These are phyloP conservation scores for Diversispora epigaea DNA, from an alignment of 192 early-diverging fungal species.

Conservation along the genomic window DNA sequence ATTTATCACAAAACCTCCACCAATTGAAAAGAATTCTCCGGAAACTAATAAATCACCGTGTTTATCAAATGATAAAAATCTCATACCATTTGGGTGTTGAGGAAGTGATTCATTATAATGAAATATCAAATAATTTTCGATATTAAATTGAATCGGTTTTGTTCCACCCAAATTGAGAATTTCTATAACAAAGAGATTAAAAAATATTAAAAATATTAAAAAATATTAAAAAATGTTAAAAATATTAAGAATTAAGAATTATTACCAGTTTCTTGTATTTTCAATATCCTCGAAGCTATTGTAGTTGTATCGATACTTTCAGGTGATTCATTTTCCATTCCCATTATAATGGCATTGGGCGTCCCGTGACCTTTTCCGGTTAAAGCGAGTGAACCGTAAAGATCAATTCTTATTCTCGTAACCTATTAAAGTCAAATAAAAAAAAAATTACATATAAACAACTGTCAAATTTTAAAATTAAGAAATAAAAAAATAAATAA, in stretches of 20 bases:
- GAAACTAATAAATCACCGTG: conserved; percentile 73
- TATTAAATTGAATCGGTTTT: conserved; percentile 80
- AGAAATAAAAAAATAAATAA: background rate
- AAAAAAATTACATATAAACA: background rate
- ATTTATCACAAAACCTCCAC: conserved; percentile 95
- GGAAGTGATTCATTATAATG: conserved; percentile 85
- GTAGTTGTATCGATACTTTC: conserved; percentile 80
- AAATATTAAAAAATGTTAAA: background rate
- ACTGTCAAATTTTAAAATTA: background rate
- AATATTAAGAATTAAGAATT: background rate
- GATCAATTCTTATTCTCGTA: conserved; percentile 68
- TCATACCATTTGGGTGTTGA: conserved; percentile 95
- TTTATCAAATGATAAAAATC: conserved; percentile 83
- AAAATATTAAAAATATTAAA: background rate
- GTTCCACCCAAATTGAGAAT: conserved; percentile 69
- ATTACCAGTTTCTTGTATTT: conserved; percentile 63
- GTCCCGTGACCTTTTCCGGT: conserved; percentile 97
- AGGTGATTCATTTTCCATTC: conserved; percentile 90
- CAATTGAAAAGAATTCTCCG: conserved; percentile 96
- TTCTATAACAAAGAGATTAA: background rate
- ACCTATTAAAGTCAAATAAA: conserved; percentile 39
- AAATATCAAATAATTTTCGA: conserved; percentile 82
- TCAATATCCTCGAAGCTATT: conserved; percentile 70
- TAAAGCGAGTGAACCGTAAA: conserved; percentile 91
- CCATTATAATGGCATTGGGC: conserved; percentile 82